Percentiles rank a stretch among this genome's conserved stretches.
Evolutionary conservation across 805 yeast species (phyloP).

Genomic region (Clavispora fructus): DNA sequence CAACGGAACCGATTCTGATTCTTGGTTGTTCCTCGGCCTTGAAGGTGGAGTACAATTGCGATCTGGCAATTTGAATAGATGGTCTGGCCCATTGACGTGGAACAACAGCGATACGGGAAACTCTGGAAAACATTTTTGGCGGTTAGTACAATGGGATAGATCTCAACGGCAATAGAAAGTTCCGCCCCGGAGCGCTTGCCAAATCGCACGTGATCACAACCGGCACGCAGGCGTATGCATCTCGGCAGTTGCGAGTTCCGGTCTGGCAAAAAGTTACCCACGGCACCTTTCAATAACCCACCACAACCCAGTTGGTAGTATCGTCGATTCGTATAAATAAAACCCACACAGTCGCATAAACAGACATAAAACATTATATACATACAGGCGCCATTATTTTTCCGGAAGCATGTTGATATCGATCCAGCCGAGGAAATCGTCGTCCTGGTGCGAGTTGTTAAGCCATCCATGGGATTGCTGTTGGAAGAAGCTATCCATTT

Average conservation of each 20-base stretch:
- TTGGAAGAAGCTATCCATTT: slow-evolving; percentile 61
- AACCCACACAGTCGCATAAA: no score
- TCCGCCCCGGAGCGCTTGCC: neutral
- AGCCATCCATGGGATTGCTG: slow-evolving; percentile 85
- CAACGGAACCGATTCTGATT: slow-evolving; percentile 53
- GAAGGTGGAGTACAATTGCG: slow-evolving; percentile 19
- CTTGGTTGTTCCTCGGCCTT: slow-evolving; percentile 37
- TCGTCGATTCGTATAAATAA: no score
- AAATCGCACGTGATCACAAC: neutral
- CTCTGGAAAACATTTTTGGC: slow-evolving; percentile 11
- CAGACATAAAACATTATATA: neutral
- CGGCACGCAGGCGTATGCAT: neutral
- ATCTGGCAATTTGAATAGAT: slow-evolving; percentile 6
- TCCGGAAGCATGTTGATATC: slow-evolving; percentile 50
- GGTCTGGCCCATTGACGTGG: slow-evolving; percentile 10
- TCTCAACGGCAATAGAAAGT: neutral
- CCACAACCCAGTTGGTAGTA: no score
- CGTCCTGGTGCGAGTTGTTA: slow-evolving; percentile 58
- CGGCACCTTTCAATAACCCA: no score
- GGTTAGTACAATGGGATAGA: neutral
- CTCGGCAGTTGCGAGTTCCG: neutral
- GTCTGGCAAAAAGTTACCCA: no score
- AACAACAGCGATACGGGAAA: slow-evolving; percentile 8
- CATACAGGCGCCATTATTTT: neutral
- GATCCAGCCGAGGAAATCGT: slow-evolving; percentile 93